Base-by-base conservation (phyloP, 176 grass and related monocot genomes). In the Puya raimondii region DNA sequence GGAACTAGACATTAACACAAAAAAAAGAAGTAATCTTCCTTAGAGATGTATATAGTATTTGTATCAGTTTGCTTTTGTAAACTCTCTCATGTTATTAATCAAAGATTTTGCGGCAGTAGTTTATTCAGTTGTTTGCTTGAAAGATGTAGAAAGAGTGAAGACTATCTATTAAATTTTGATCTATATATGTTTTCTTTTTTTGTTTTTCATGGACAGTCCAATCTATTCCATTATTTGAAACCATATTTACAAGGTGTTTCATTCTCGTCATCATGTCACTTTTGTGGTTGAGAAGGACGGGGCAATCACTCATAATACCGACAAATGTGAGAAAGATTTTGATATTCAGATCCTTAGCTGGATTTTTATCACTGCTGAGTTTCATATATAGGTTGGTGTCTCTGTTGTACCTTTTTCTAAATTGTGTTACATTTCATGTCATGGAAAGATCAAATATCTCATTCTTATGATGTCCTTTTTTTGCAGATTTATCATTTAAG, bases 381-480 rank as follows among this genome's bases (percentile, higher is more conserved):
- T 76, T 76, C 64, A 76, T 76, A 50, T 68, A 76, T 68, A 76
- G 74, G 74, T 76, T 48, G 68, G 74, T 68, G n/a, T 0, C 27
- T 21, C 14, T 68, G 26, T 58, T 2, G 20, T 12, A 15, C 53
- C 12, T 56, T 56, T 15, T 48, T 47, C 48, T 57, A 33, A 76
- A 21, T n/a, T 64, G 14, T 51, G 50, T 74, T 49, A 6, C 23
- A 25, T 15, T 72, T 11, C 21, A 16, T 7, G 33, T 42, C 33
- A 42, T 42, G 33, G 6, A 42, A 42, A 42, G 33, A 42, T 42
- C 4, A 42, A 18, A 48, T 72, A 26, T 47, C 70, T 59, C 70
- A 72, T 57, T 11, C 23, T 5, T 52, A 52, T 53, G 13, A n/a
- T 15, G 10, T 14, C 53, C 0, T 42, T 42, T 42, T 42, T 42